Evolutionary conservation across 495 filamentous ascomycete genomes (phyloP), one percentile per base, ranked within the genome.

Genomic region (Achaetomiella virescens): DNA sequence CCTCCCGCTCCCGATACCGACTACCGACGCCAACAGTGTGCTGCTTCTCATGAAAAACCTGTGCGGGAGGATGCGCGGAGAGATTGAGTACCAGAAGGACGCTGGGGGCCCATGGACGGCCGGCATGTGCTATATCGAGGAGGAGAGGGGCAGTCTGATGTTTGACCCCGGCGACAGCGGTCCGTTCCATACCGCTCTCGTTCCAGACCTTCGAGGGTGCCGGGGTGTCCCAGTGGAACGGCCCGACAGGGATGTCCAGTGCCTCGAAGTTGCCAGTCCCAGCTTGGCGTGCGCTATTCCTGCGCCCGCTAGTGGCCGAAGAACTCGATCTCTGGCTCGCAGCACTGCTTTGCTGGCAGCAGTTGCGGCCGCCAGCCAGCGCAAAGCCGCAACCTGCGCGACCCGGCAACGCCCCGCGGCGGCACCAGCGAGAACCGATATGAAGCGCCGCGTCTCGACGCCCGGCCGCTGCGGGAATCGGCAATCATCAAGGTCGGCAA

Each of bases 401-500:
- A 43, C 53, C 61, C 9, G 33, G 57, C 6, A 68, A 56, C 21
- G 41, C 54, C 49, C 59, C 24, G 46, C 59, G n/a, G 49, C 36
- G 29, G 17, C 55, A 33, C 61, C 60, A 38, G 60, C 55, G 33
- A 61, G 63, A 29, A 55, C 83, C 79, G 71, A 90, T 83, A 68
- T 87, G 81, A 71, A 85, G 81, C 86, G 84, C 79, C 60, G 90
- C 80, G 67, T 80, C 75, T 64, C 87, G 78, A 70, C 80, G 61
- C 55, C 70, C 47, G 57, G 65, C 42, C n/a, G n/a, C 75, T 80
- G 14, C 91, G 87, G 63, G 88, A 91, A 53, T 81, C 84, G 12
- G 83, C 90, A 35, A 96, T 97, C 56, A 99, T 97, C 72, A 99
- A 99, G 67, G 89, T 97, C 48, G 95, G 91, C 38, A 96, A 91